Conservation (phyloP, 345 rosid species). For the Moringa oleifera region DNA sequence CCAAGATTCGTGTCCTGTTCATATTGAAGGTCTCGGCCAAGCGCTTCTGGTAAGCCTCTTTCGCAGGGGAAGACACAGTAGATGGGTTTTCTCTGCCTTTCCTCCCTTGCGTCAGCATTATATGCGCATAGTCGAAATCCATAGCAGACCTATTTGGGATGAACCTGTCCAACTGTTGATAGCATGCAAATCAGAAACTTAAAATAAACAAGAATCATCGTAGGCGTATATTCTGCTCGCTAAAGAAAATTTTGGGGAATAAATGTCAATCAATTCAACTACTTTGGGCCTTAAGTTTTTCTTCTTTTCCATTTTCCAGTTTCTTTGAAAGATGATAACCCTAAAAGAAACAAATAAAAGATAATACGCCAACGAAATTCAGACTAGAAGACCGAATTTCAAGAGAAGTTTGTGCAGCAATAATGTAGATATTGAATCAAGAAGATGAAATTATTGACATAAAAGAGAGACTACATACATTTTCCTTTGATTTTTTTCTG, state of each 20-base stretch:
- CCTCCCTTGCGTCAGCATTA: conserved; percentile 43
- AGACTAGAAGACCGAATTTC: too few species aligned
- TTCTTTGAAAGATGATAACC: too few species aligned
- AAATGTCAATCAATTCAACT: too few species aligned
- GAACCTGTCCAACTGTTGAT: conserved; percentile 57
- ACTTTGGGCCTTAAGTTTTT: too few species aligned
- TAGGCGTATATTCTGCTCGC: neutral
- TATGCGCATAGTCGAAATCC: conserved; percentile 62
- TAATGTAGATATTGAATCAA: neutral
- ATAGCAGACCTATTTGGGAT: conserved; percentile 74
- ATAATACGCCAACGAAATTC: too few species aligned
- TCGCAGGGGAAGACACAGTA: conserved; percentile 39
- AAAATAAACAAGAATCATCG: neutral
- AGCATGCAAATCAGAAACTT: conserved; percentile 1
- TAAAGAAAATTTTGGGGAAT: neutral
- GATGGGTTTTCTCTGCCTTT: conserved; percentile 36
- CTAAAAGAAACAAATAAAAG: too few species aligned
- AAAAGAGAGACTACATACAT: conserved; percentile 2
- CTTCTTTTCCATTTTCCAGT: too few species aligned
- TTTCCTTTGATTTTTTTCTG: conserved; percentile 27
- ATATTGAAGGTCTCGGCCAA: conserved; percentile 57
- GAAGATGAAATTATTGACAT: neutral
- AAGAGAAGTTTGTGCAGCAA: neutral
- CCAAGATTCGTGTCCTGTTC: conserved; percentile 59
- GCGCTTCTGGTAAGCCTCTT: conserved; percentile 56